Conservation (phyloP, 2,329 filamentous ascomycete species). For the Pseudogymnoascus sp. region DNA sequence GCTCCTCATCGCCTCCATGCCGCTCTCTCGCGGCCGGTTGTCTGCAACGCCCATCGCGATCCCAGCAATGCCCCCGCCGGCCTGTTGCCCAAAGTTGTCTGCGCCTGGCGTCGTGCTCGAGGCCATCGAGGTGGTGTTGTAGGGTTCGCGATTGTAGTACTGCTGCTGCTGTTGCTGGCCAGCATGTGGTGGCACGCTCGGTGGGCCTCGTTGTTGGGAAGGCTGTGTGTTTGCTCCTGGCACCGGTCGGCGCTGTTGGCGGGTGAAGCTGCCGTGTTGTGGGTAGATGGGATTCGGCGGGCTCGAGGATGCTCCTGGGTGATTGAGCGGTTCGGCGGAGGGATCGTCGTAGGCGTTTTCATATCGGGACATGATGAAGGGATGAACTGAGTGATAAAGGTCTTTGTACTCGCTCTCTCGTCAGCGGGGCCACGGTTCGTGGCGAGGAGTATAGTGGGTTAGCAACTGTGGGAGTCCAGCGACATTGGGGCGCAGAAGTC, state of each 20-base stretch:
- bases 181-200: background rate
- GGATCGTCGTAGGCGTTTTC: no score
- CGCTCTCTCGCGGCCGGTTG: constrained; percentile 54
- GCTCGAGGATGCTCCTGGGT: no score
- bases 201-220: background rate
- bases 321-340: no score
- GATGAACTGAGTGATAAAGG: no score
- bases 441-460: no score
- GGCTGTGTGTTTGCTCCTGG: background rate
- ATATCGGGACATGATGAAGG: no score
- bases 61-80: constrained; percentile 58
- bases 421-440: no score
- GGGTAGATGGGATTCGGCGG: background rate
- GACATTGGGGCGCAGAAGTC: no score
- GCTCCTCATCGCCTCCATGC: constrained; percentile 49
- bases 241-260: constrained; percentile 11
- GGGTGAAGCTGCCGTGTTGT: constrained; percentile 13
- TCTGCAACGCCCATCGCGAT: constrained; percentile 60
- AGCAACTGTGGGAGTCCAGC: no score
- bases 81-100: constrained; percentile 56
- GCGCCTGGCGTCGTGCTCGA: constrained; percentile 48
- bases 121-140: constrained; percentile 1
- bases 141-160: constrained; percentile 25
- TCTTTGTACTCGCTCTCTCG: no score
- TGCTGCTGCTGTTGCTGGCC: constrained; percentile 17